Evolutionary conservation across 2,329 filamentous ascomycete genomes (phyloP).

Genomic region (Polytolypa hystricis): DNA sequence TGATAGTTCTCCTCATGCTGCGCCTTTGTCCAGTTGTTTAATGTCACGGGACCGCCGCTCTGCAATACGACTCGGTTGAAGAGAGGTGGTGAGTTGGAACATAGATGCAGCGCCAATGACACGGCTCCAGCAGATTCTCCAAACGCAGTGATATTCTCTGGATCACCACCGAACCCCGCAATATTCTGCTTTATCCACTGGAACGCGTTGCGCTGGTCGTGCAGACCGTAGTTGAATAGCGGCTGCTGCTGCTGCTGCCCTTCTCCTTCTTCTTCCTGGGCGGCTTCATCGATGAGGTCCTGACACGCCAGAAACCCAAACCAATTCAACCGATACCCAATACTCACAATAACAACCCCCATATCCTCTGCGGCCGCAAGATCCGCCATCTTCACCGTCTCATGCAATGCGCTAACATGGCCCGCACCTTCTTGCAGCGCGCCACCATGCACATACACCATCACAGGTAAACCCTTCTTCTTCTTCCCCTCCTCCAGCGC

Average conservation of each 20-base stretch:
- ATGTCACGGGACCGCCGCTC: slow-evolving; percentile 31
- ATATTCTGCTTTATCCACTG: slow-evolving; percentile 31
- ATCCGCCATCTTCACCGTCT: slow-evolving; percentile 5
- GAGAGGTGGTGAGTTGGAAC: slow-evolving; percentile 27
- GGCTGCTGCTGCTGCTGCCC: not conserved
- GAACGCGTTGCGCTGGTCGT: slow-evolving; percentile 37
- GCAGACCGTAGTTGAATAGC: slow-evolving; percentile 38
- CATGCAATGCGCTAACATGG: slow-evolving; percentile 8
- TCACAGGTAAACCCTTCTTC: not conserved
- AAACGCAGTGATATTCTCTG: slow-evolving; percentile 28
- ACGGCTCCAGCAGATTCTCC: slow-evolving; percentile 38
- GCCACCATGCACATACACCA: slow-evolving; percentile 1
- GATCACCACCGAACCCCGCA: slow-evolving; percentile 31
- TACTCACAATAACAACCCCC: slow-evolving; percentile 4
- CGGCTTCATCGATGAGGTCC: slow-evolving; percentile 10
- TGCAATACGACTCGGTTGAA: slow-evolving; percentile 34
- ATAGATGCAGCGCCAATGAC: slow-evolving; percentile 24
- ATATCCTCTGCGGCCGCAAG: slow-evolving; percentile 4
- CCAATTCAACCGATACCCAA: slow-evolving; percentile 1
- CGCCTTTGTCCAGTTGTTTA: not conserved
- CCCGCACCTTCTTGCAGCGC: slow-evolving; percentile 8
- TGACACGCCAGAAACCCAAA: slow-evolving; percentile 7
- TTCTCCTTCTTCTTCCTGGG: not conserved
- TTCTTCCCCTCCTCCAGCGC: not conserved
- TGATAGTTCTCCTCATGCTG: slow-evolving; percentile 36